Percentiles rank a stretch among this genome's conserved stretches.
These are phyloP conservation scores for Cajanus cajan DNA, from an alignment of 306 rosid species.

Conservation along the genomic window DNA sequence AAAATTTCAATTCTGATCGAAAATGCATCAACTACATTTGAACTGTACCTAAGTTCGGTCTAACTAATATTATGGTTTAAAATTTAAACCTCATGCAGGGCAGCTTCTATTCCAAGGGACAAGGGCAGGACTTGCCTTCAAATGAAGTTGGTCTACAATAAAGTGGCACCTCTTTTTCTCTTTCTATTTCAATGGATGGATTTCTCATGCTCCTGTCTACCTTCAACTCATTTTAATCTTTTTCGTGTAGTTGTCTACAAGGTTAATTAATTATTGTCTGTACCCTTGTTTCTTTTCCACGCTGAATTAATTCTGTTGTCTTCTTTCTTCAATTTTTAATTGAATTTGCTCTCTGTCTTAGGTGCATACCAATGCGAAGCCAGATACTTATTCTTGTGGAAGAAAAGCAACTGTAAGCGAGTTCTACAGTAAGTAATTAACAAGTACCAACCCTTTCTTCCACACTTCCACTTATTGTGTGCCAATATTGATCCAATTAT, in stretches of 20 bases:
- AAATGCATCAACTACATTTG: too few species aligned
- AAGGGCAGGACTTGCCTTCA: slow-evolving; percentile 57
- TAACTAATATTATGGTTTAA: neutral
- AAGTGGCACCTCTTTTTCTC: slow-evolving; percentile 61
- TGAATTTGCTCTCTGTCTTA: slow-evolving; percentile 3
- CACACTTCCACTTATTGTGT: too few species aligned
- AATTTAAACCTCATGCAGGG: slow-evolving; percentile 52
- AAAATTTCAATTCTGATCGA: too few species aligned
- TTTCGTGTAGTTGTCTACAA: slow-evolving; percentile 57
- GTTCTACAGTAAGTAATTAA: slow-evolving; percentile 55
- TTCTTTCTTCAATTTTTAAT: slow-evolving; percentile 11
- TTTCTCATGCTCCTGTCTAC: slow-evolving; percentile 57
- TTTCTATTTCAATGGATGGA: slow-evolving; percentile 64
- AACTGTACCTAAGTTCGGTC: too few species aligned
- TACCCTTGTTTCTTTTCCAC: neutral
- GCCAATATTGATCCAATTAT: too few species aligned
- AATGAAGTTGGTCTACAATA: slow-evolving; percentile 65
- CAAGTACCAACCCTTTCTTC: slow-evolving; percentile 28
- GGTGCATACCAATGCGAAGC: slow-evolving; percentile 49
- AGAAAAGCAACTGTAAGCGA: slow-evolving; percentile 66
- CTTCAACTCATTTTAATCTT: slow-evolving; percentile 52
- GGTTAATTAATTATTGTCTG: slow-evolving; percentile 40
- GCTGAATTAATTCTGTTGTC: neutral
- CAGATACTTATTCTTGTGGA: slow-evolving; percentile 48
- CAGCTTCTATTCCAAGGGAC: slow-evolving; percentile 64